Evolutionary conservation across 2,329 filamentous ascomycete species (phyloP), one percentile per base, ranked within the genome.

Genomic region (Lachnellula occidentalis): DNA sequence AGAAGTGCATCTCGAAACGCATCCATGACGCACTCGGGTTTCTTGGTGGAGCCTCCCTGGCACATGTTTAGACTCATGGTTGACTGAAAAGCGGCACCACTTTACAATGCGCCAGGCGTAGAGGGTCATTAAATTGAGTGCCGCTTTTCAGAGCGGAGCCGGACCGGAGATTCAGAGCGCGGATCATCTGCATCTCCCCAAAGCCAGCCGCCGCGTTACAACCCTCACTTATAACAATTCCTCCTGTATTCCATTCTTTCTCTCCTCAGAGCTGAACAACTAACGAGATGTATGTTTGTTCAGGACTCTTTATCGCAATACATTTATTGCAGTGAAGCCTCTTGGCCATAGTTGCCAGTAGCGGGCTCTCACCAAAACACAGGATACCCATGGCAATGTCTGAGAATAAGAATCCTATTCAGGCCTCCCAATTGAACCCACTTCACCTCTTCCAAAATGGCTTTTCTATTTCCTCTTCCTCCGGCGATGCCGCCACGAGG

Each of bases 361-460:
- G 48, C 41, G 19, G 6, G 8, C 22, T 31, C 19, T 43, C 27
- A 22, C 39, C 39, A 45, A 50, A 50, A 8, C 50, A 27, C 39
- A 41, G 17, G 14, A 54, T 39, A 53, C 45, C 52, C 55, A 60
- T 61, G 59, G 59, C 57, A 21, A 27, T 48, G 31, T 48, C 47
- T 34, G 42, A 41, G 43, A 37, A 21, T 53, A 51, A 57, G 34
- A 50, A 53, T 42, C 17, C 51, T 42, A 45, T 52, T 45, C 59
- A 58, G 45, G 57, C 53, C 46, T 51, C 58, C 27, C 54, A 51
- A n/a, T 53, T 64, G 45, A 60, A 67, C 15, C 54, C 58, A 45
- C 59, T 65, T 47, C 53, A 57, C 36, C 58, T 63, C 53, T 46
- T 61, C 34, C 59, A 65, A 50, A 51, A 67, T 66, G 62, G 53